A percentile compares a stretch with the other conserved stretches of the same genome.
Evolutionary conservation across 164 flowering plant species (phyloP).

Genomic region (Annona squamosa): DNA sequence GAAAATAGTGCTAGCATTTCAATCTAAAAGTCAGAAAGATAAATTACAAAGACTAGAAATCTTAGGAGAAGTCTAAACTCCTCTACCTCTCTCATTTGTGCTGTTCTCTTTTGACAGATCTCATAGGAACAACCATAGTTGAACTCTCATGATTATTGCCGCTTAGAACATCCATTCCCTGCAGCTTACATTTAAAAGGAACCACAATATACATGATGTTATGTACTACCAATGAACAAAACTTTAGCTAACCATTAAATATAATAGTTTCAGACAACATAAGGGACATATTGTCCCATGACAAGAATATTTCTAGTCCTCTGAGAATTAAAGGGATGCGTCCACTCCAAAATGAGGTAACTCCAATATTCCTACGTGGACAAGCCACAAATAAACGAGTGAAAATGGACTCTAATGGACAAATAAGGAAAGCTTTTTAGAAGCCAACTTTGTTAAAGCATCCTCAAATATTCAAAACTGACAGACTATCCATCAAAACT

Average conservation of each 20-base stretch:
- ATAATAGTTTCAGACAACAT: background rate
- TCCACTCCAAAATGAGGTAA: background rate
- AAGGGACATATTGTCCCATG: background rate
- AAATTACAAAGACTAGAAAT: background rate
- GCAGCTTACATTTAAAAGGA: background rate
- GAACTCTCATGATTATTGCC: conserved; percentile 33
- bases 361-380: background rate
- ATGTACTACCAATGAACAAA: background rate
- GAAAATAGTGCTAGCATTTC: background rate
- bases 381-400: background rate
- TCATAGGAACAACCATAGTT: conserved; percentile 36
- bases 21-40: background rate
- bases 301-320: background rate
- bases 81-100: conserved; percentile 4
- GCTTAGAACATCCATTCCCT: conserved; percentile 5
- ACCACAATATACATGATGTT: background rate
- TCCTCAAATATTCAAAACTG: background rate
- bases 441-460: background rate
- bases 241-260: background rate
- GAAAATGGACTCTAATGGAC: background rate
- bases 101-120: conserved; percentile 35
- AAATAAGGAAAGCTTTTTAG: background rate
- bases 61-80: background rate
- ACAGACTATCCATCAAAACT: no score
- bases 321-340: no score